Conservation (phyloP, 2,329 filamentous ascomycete species). For the Neonectria punicea region DNA sequence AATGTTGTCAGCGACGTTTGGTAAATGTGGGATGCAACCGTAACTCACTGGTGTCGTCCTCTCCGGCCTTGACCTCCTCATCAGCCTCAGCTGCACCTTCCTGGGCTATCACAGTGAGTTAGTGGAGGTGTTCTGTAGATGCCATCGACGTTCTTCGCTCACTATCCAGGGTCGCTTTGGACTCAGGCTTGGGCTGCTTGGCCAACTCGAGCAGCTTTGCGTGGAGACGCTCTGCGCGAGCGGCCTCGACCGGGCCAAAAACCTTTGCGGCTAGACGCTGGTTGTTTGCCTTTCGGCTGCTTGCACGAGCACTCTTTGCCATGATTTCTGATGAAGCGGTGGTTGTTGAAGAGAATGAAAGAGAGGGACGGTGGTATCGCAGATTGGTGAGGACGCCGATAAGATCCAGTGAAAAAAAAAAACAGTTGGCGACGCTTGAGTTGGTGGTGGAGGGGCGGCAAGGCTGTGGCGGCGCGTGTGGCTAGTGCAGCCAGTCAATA, state of each 20-base stretch:
- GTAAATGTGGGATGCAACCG: not conserved
- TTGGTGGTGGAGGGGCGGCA: conserved; percentile 13
- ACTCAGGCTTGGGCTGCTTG: conserved; percentile 76
- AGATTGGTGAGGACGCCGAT: conserved; percentile 20
- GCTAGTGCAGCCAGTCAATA: conserved; percentile 13
- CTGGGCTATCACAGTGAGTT: conserved; percentile 36
- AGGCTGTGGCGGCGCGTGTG: conserved; percentile 33
- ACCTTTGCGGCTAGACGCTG: conserved; percentile 80
- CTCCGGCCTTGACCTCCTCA: conserved; percentile 45
- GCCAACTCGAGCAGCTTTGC: conserved; percentile 87
- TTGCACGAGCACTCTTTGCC: conserved; percentile 89
- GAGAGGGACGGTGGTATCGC: conserved; percentile 26
- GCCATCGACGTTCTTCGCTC: conserved; percentile 31
- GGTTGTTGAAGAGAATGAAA: conserved; percentile 21
- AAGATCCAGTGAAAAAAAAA: conserved; percentile 39
- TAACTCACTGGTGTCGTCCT: conserved; percentile 41
- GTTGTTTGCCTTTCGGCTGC: conserved; percentile 84
- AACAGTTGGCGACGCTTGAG: conserved; percentile 28
- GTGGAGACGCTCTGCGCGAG: conserved; percentile 83
- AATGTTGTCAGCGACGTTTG: conserved; percentile 10
- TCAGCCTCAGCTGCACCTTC: conserved; percentile 42
- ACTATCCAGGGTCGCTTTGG: conserved; percentile 61
- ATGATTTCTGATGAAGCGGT: conserved; percentile 60
- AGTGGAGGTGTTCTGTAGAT: conserved; percentile 1
- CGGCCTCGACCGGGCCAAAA: conserved; percentile 84